Conservation (phyloP, 2,329 filamentous ascomycete genomes). For the Botrytis medusae region DNA sequence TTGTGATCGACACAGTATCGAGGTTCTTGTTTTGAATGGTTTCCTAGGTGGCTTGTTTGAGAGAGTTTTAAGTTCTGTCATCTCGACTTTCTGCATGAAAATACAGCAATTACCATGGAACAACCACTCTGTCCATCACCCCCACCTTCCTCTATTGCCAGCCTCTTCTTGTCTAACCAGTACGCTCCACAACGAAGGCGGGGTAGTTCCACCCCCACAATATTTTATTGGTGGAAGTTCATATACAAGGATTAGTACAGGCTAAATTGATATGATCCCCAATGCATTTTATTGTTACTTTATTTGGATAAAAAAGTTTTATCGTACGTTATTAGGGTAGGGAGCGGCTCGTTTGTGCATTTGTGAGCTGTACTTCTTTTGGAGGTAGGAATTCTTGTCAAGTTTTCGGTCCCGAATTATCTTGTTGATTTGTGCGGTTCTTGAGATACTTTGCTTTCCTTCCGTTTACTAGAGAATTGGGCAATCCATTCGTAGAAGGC, state of each 20-base stretch:
- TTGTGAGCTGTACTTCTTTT: neutral
- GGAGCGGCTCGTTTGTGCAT: neutral
- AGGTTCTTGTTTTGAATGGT: neutral
- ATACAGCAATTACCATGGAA: too few relatives aligned
- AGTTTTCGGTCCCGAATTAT: neutral
- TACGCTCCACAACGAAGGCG: neutral
- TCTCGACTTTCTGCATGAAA: neutral
- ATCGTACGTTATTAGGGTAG: neutral
- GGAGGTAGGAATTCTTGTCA: neutral
- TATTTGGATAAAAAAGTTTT: neutral
- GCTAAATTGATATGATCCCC: neutral
- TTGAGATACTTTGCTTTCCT: neutral
- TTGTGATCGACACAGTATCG: neutral
- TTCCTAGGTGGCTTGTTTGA: neutral
- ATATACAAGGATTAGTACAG: neutral
- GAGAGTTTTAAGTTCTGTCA: neutral
- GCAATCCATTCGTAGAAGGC: neutral
- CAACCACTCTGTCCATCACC: neutral
- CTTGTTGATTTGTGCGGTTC: neutral
- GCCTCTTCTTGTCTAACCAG: neutral
- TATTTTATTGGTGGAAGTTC: conserved; percentile 5
- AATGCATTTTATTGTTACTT: neutral
- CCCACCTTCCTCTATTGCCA: neutral
- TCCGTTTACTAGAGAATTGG: neutral
- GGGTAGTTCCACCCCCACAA: neutral